Evolutionary conservation across 2,329 filamentous ascomycete genomes (phyloP), one percentile per base, ranked within the genome.

Genomic region (Nothomitra cinnamomea): DNA sequence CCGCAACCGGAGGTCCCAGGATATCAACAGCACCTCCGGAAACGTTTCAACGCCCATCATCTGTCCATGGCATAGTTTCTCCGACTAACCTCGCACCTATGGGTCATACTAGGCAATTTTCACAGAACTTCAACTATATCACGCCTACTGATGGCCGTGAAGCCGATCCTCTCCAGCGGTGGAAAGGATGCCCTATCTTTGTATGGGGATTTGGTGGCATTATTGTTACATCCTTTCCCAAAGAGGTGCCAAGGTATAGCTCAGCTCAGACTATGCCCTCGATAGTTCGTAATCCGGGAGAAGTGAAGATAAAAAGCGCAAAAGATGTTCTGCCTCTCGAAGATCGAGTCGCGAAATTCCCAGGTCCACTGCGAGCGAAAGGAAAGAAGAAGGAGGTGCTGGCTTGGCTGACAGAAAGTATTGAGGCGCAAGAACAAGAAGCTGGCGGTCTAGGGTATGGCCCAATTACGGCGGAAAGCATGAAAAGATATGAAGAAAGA

Each of bases 341-440:
- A 22, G 87, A 92, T 35, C 77, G 81, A 1, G 70, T 92, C 50
- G 76, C 79, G 17, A 87, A 82, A 60, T 96, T 96, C 62, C 92
- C 92, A 0, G 92, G 92, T 0, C 92, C 94, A 2, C 70, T 98
- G 25, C 88, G 84, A 66, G 77, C 81, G 41, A 96, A 95, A 64
- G 80, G 82, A 1, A 96, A 95, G 73, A 98, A 98, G 74, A 98
- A 96, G 70, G 90, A 98, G 53, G 78, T 87, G 0, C 61, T 89
- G 43, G 68, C 79, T 1, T 98, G 94, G 92, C 72, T 98, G 45
- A 77, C 75, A 3, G 72, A 76, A 56, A 87, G 83, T 52, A 90
- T 96, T 54, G 82, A 86, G 38, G 70, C 71, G 0, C 45, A 49
- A 49, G 45, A 49, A 35, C 24, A 17, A 49, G 45, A 49, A 17